Base-by-base conservation (phyloP, 805 yeast genomes). In the Lipomyces oligophaga region DNA sequence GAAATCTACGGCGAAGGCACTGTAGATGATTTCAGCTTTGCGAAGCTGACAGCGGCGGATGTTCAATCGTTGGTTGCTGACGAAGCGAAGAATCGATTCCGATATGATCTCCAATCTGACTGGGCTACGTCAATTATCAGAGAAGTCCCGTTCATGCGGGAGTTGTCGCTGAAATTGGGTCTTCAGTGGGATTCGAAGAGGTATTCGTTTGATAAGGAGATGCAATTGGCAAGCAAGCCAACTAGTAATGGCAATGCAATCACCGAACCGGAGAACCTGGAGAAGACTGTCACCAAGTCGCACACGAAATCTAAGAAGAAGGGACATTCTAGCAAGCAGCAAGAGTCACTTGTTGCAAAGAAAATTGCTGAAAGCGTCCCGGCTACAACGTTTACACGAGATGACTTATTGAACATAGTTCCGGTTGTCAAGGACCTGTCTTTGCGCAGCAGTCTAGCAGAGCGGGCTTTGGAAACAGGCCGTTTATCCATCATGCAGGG, bases 391-490 rank as follows among this genome's bases (percentile, higher is more conserved):
- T 77, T 81, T 8, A 77, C 78, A 58, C 69, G 79, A 15, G 78
- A 73, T 16, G 95, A 88, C 63, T 73, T 90, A 40, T 59, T 79
- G 21, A 71, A 80, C 22, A 71, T 93, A 45, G 78, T 79, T 33
- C 97, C 97, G 28, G 64, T 79, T n/a, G 71, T 85, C 53, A 85
- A 85, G 66, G 81, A 80, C 50, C 74, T 95, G 0, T 70, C 79
- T 6, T 41, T 52, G 48, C 30, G 37, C 58, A 78, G 94, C 19
- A 62, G 76, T 13, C 68, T 84, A 19, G 81, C 85, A 44, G 87
- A 84, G 47, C 93, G 88, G 58, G 77, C 88, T 32, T 54, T 67
- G 4, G 72, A 68, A 34, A 67, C 69, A 16, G 72, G 70, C 16
- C 57, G 66, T 8, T 36, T 49, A 8, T 55, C 63, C 25, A 49